phyloP scores from a whole-genome alignment of 805 yeast genomes.

The Torulaspora microellipsoides region DNA sequence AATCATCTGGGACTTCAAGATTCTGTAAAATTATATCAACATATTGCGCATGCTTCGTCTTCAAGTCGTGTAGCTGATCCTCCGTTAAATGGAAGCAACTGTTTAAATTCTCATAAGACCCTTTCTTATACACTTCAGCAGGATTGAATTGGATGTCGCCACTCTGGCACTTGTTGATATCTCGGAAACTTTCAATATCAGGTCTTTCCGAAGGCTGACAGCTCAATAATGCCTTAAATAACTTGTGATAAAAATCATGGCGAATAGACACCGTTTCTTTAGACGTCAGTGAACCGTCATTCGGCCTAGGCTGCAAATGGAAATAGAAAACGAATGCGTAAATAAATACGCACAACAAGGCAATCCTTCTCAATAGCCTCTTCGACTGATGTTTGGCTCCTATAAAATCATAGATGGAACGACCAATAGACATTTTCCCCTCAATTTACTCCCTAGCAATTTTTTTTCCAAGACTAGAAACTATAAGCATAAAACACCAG shows the following conservation, averaged over 20 bases:
- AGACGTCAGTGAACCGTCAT: too few relatives aligned
- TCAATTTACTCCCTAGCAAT: too few relatives aligned
- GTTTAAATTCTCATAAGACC: slow-evolving; percentile 15
- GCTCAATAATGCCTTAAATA: slow-evolving; percentile 6
- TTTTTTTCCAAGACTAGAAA: too few relatives aligned
- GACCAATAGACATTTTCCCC: too few relatives aligned
- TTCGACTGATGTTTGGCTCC: too few relatives aligned
- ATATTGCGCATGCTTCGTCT: slow-evolving; percentile 14
- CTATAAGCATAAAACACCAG: too few relatives aligned
- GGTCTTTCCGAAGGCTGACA: slow-evolving; percentile 5
- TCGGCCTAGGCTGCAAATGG: too few relatives aligned
- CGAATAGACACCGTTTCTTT: neutral
- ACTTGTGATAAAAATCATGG: slow-evolving; percentile 1
- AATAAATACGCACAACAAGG: too few relatives aligned
- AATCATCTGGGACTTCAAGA: neutral
- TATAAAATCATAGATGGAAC: too few relatives aligned
- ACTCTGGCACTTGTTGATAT: slow-evolving; percentile 5
- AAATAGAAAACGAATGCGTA: too few relatives aligned
- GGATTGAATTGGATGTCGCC: slow-evolving; percentile 7
- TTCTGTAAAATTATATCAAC: slow-evolving; percentile 10
- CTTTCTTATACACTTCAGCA: slow-evolving; percentile 2
- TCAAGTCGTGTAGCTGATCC: slow-evolving; percentile 12
- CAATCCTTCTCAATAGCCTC: too few relatives aligned
- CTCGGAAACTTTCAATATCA: slow-evolving; percentile 6
- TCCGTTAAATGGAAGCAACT: slow-evolving; percentile 16